Base-by-base conservation (phyloP, 1,139 yeast genomes). In the Suhomyces anneliseae region DNA sequence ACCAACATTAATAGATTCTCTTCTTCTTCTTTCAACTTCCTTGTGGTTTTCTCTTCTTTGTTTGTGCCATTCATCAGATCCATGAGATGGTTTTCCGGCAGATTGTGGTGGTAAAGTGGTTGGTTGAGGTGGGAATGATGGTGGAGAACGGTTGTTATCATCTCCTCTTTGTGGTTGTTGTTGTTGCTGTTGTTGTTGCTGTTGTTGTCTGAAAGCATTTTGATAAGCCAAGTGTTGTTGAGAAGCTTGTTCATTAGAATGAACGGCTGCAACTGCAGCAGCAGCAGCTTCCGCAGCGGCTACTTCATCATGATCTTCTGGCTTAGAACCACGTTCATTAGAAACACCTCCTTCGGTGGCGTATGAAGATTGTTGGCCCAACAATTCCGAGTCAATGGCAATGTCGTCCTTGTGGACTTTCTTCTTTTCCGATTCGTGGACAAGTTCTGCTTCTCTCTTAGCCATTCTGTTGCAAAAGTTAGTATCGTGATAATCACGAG, bases 11-110 rank as follows among this genome's bases (percentile, higher is more conserved):
- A 93, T 93, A 43, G 87, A 83, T 64, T 93, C 97, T 60, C 99
- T 83, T 64, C 99, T 85, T 60, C 98, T 83, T 62, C 97, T 81
- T 71, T 93, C 99, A 31, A 93, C 99, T 69, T 95, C 99, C 69
- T 93, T 93, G 72, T 93, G 99, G 66, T 90, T 92, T 58, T 88
- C 89, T 59, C 88, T 85, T 58, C 97, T 82, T 63, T 82, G 81
- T 56, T 81, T 81, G 63, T 87, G 92, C 96, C 97, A 90, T 66
- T 89, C 97, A 31, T 87, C 95, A 19, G 89, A 72, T 9, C 90
- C 90, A 46, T 83, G 87, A 59, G 60, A 74, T 58, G 76, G 84
- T 65, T 74, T 76, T 43, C 54, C 56, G n/a, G 59, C 50, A 12
- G 80, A 76, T 48, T 70, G 69, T 3, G 64, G 61, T 6, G 75